Conservation (phyloP, 2,329 filamentous ascomycete genomes). For the Lachnellula hyalina region DNA sequence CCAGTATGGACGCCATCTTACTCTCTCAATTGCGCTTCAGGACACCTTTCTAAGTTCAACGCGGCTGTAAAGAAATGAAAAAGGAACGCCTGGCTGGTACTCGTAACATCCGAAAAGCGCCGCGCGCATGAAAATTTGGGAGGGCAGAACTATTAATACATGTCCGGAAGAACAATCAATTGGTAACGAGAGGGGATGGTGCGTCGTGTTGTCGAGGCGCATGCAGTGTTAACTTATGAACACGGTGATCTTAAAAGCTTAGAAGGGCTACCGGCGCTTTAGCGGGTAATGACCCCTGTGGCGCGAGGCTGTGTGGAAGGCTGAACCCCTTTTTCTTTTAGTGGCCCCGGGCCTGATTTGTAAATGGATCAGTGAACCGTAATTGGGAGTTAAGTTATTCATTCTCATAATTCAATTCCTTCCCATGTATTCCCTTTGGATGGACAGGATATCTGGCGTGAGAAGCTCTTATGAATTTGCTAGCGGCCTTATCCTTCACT, state of each 20-base stretch:
- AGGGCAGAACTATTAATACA: slow-evolving; percentile 8
- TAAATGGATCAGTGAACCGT: too few species aligned
- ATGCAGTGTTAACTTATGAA: slow-evolving; percentile 12
- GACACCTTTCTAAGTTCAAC: neutral
- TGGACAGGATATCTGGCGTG: too few species aligned
- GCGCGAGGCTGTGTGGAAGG: slow-evolving; percentile 10
- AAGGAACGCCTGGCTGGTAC: neutral
- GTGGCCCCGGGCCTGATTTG: neutral
- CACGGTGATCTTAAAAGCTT: slow-evolving; percentile 13
- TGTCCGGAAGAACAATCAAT: slow-evolving; percentile 4
- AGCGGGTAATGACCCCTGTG: slow-evolving; percentile 3
- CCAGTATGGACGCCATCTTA: slow-evolving; percentile 14
- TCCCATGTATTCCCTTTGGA: too few species aligned
- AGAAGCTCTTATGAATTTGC: too few species aligned
- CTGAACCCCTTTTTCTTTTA: slow-evolving; percentile 1
- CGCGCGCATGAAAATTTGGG: slow-evolving; percentile 2
- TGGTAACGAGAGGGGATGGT: slow-evolving; percentile 5
- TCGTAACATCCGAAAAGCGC: slow-evolving; percentile 8
- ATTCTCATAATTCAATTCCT: too few species aligned
- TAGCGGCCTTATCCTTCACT: too few species aligned
- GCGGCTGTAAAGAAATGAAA: neutral
- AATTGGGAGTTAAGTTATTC: too few species aligned
- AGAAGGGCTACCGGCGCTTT: neutral
- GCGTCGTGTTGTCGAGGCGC: slow-evolving; percentile 2
- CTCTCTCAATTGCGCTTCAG: neutral